Evolutionary conservation across 495 filamentous ascomycete genomes (phyloP), one percentile per base, ranked within the genome.

Genomic region (Hypoxylon perforatum): DNA sequence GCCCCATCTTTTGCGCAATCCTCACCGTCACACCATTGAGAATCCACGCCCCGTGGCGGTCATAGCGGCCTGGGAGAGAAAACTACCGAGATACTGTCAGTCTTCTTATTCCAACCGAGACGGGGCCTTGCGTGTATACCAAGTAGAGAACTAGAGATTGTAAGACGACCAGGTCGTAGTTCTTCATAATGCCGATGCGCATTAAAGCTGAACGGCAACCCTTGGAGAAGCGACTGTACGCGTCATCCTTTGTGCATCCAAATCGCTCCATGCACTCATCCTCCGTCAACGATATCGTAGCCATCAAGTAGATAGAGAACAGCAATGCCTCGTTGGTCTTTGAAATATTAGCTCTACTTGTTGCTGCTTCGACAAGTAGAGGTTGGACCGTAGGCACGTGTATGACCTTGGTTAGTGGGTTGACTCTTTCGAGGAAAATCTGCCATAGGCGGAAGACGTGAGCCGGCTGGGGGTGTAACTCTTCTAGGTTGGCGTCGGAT

Each of bases 401-500:
- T 55, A 91, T 80, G n/a, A 91, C 74, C 71, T 91, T 92, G 41
- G 83, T 84, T 42, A 92, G 69, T 0, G 90, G 90, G 73, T 91
- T 87, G 61, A 91, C 85, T 64, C 87, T 85, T 56, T 87, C 84
- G 12, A 90, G 81, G 66, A 85, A 91, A 1, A 82, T 81, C 71
- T 92, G 88, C 90, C 90, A 92, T 5, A 93, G 73, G 49, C 82
- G 79, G 66, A 91, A 87, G 17, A 91, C 86, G 49, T 91, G 88
- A 61, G 87, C 78, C 0, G 88, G 77, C 11, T 77, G 74, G 0
- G 90, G 90, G 78, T 92, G 90, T 9, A 90, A 75, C 28, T 73
- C 69, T 68, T 79, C 76, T 14, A 75, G 22, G 36, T 72, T 72
- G 6, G 71, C 52, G 25, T 70, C 58, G 15, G 75, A 63, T n/a